phyloP scores from a whole-genome alignment of 2,329 filamentous ascomycete genomes.

The Colletotrichum horii region DNA sequence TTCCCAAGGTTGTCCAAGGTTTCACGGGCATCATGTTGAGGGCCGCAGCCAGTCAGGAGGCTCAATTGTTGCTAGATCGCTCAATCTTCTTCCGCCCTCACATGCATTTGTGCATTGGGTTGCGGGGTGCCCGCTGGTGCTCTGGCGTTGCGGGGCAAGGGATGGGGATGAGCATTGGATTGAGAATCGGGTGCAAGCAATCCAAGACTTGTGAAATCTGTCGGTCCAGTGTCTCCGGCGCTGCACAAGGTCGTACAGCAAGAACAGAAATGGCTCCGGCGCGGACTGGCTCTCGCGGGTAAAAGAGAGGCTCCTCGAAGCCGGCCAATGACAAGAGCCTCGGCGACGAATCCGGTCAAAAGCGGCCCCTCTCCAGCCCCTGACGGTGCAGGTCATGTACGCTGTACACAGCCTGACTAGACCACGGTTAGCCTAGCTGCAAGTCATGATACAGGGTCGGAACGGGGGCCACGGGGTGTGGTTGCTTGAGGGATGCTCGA shows the following conservation, averaged over 20 bases:
- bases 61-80: conserved; percentile 2
- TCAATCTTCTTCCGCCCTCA: conserved; percentile 10
- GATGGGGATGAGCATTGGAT: neutral
- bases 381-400: conserved; percentile 8
- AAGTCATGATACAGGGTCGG: conserved; percentile 17
- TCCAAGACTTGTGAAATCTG: neutral
- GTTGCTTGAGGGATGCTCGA: neutral
- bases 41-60: neutral
- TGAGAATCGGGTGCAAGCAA: neutral
- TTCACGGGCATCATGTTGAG: conserved; percentile 1
- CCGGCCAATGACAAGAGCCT: neutral
- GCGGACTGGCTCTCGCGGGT: conserved; percentile 12
- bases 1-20: conserved; percentile 13
- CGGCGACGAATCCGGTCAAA: conserved; percentile 18
- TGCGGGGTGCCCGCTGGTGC: conserved; percentile 11
- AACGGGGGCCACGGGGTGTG: neutral
- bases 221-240: neutral
- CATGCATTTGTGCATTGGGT: conserved; percentile 14
- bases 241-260: neutral
- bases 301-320: neutral
- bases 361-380: conserved; percentile 7
- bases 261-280: neutral
- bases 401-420: neutral
- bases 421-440: conserved; percentile 15
- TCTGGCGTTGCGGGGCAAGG: conserved; percentile 8